Conservation (phyloP, 1,284 basidiomycete species). For the Heliocybe sulcata region DNA sequence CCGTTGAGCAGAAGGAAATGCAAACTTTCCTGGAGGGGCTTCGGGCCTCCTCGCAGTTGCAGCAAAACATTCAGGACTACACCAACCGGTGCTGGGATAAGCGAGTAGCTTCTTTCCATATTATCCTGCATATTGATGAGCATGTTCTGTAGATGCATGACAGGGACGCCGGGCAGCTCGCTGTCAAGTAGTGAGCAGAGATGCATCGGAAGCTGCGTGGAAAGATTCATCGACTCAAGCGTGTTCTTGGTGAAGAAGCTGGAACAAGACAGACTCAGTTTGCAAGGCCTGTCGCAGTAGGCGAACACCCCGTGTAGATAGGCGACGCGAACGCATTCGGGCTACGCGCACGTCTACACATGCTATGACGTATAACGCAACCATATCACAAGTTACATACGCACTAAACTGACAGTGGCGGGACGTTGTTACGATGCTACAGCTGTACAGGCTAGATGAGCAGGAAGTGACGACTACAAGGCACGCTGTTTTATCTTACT, state of each 20-base stretch:
- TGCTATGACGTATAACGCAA: slow-evolving; percentile 20
- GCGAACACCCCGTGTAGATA: too few species aligned
- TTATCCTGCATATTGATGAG: slow-evolving; percentile 9
- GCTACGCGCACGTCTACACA: slow-evolving; percentile 9
- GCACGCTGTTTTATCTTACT: slow-evolving; percentile 22
- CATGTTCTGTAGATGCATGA: slow-evolving; percentile 65
- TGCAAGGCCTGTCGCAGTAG: background rate
- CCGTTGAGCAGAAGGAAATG: slow-evolving; percentile 71
- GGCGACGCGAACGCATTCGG: too few species aligned
- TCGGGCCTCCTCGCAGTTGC: slow-evolving; percentile 79
- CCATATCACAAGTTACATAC: background rate
- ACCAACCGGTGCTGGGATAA: slow-evolving; percentile 88
- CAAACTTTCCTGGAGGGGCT: slow-evolving; percentile 80
- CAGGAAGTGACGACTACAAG: slow-evolving; percentile 3
- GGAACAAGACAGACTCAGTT: slow-evolving; percentile 47
- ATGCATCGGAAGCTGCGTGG: slow-evolving; percentile 90
- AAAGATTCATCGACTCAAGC: slow-evolving; percentile 91
- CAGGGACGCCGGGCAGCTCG: slow-evolving; percentile 73
- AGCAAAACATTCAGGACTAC: slow-evolving; percentile 63
- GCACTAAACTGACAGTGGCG: background rate
- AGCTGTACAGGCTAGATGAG: background rate
- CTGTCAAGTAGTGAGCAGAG: slow-evolving; percentile 82
- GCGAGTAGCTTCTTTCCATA: slow-evolving; percentile 35
- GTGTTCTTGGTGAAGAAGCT: slow-evolving; percentile 82
- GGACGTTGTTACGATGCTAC: background rate